Evolutionary conservation across 305 asterid species (phyloP), one percentile per base, ranked within the genome.

Genomic region (Andrographis paniculata): DNA sequence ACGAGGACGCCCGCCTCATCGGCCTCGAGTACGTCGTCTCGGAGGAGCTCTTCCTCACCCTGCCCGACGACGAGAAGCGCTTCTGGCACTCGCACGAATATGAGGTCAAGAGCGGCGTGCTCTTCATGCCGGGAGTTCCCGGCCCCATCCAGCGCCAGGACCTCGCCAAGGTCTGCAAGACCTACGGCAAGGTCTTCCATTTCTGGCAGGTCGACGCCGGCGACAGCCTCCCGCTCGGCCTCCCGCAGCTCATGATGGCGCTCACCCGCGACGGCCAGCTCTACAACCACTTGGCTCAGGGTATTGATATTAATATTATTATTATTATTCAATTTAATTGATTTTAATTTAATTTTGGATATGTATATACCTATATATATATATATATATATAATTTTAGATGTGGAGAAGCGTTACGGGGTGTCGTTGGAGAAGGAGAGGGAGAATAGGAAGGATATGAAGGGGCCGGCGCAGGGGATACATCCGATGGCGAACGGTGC

Each of bases 201-300:
- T 87, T 87, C 15, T 88, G 97, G 97, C 95, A 88, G 68, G 77
- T 88, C 24, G 97, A 88, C 43, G 63, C 60, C 14, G 97, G 93
- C 0, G 84, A 88, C 27, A 33, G 11, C 9, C 56, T 88, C 17
- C 97, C 97, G 0, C 73, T 88, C 0, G 97, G 97, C 0, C 59
- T 84, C n/a, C 97, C 97, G 0, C 87, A 88, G 9, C 48, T 88
- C 10, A 81, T 84, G 97, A 84, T 88, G 95, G 77, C 95, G 0
- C 72, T 88, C 14, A 88, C 95, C 1, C 53, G 87, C 15, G 97
- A 88, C 1, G 95, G 79, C 21, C 97, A 88, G 55, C 88, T 84
- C 0, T 33, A 70, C 43, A 65, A 76, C 7, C 66, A 73, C 5
- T 74, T 88, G 4, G 82, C 75, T 6, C 64, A 72, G 48, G 91